Conservation (phyloP, 441 rosid genomes). For the Caryocar brasiliense region DNA sequence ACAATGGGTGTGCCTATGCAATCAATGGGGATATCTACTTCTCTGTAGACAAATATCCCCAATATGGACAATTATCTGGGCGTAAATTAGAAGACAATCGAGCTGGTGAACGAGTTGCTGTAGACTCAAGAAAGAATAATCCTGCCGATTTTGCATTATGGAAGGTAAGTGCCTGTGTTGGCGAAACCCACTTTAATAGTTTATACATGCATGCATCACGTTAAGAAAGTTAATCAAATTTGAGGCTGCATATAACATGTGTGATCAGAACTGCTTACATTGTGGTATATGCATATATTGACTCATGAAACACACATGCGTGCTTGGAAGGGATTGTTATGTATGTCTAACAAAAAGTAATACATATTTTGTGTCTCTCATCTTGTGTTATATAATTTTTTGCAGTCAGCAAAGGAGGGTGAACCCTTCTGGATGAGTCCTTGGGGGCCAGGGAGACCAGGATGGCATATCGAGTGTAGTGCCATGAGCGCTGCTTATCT, state of each 20-base stretch:
- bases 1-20: constrained; percentile 70
- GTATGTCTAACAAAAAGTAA: too few relatives aligned
- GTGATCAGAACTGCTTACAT: too few relatives aligned
- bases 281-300: too few relatives aligned
- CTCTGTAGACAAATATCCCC: constrained; percentile 59
- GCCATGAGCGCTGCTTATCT: constrained; percentile 89
- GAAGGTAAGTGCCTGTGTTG: constrained; percentile 39
- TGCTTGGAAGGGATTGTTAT: too few relatives aligned
- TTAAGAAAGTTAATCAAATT: neutral
- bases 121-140: constrained; percentile 69
- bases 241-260: neutral
- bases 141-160: constrained; percentile 93
- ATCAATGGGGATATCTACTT: constrained; percentile 75
- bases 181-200: neutral
- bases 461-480: constrained; percentile 95
- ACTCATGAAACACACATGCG: too few relatives aligned
- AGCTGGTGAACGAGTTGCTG: constrained; percentile 86
- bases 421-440: constrained; percentile 92
- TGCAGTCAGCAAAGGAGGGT: constrained; percentile 73
- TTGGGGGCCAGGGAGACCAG: constrained; percentile 94
- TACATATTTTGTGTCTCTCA: neutral
- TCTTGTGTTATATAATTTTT: neutral
- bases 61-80: constrained; percentile 73
- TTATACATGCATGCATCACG: neutral
- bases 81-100: constrained; percentile 79